A percentile compares a stretch with the other conserved stretches of the same genome.
Evolutionary conservation across 2,329 filamentous ascomycete species (phyloP).

Genomic region (Aspergillus ibericus): DNA sequence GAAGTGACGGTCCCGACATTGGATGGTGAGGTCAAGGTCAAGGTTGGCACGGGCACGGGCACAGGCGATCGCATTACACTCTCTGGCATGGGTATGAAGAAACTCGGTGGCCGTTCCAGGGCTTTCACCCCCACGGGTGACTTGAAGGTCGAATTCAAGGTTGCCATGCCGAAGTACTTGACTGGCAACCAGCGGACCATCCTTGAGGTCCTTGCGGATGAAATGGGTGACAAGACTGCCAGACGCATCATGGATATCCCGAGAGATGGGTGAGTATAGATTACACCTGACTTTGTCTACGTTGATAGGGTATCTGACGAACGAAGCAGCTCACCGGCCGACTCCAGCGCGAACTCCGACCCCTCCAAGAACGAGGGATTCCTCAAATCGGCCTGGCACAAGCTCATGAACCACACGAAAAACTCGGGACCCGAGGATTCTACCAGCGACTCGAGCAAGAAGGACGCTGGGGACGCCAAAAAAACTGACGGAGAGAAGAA

Average conservation of each 20-base stretch:
- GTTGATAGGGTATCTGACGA: conserved; percentile 4
- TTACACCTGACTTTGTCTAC: too few species aligned
- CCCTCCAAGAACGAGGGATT: conserved; percentile 82
- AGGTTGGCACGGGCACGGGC: conserved; percentile 84
- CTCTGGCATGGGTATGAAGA: conserved; percentile 90
- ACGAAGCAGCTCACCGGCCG: conserved; percentile 23
- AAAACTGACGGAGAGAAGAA: conserved; percentile 32
- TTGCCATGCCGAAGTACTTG: conserved; percentile 92
- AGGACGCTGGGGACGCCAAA: conserved; percentile 26
- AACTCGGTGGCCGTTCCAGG: conserved; percentile 64
- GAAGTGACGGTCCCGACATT: conserved; percentile 88
- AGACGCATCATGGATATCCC: conserved; percentile 86
- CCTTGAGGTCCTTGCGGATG: conserved; percentile 92
- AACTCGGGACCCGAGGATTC: conserved; percentile 25
- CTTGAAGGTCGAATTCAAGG: conserved; percentile 89
- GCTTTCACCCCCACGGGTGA: conserved; percentile 67
- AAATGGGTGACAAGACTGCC: conserved; percentile 89
- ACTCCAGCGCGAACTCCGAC: conserved; percentile 27
- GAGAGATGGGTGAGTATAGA: conserved; percentile 47
- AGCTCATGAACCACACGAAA: conserved; percentile 70
- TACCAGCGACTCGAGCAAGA: conserved; percentile 30
- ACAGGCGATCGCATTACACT: conserved; percentile 91
- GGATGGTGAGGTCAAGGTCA: conserved; percentile 85
- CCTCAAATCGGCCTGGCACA: conserved; percentile 90
- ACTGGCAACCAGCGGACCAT: conserved; percentile 88